Evolutionary conservation across 805 yeast species (phyloP), one percentile per base, ranked within the genome.

Genomic region (Saccharomycopsis lassenensis): DNA sequence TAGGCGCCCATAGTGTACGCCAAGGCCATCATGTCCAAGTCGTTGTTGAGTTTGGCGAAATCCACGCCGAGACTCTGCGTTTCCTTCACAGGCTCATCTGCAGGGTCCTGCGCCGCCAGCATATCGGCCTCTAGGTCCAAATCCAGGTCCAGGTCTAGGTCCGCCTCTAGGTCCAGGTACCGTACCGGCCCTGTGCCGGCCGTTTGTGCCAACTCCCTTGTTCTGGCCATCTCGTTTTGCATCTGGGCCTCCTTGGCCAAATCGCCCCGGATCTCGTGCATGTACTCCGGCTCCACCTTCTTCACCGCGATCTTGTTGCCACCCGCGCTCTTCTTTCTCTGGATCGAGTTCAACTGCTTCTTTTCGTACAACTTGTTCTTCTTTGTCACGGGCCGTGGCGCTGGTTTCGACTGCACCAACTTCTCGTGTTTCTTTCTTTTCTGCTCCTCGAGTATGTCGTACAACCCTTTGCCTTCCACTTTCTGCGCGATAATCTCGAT

Each of bases 1-100:
- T 67, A 71, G 44, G 63, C 52, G 3, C 77, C 78, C 19, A 57
- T 46, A 21, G 62, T 58, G 45, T 73, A 73, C 0, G 74, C 75
- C 33, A 61, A 59, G 1, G 71, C 76, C 72, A 71, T 64, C 0
- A 64, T 55, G 29, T 69, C 73, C 47, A 63, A 34, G 43, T 69
- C 69, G 24, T 57, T 54, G 15, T 58, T 59, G 28, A 65, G 33
- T 4, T 56, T 34, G n/a, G 43, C 49, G 44, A 57, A 62, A 43
- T 67, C 71, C 4, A 27, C 23, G 5, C 29, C 16, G 11, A 7
- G 14, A 5, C 28, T 29, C 19, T 7, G 28, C 23, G 10, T 27
- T 10, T n/a, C 17, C 30, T n/a, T 8, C 30, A 10, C 12, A 23
- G 11, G 10, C 11, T n/a, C n/a, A n/a, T n/a, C n/a, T n/a, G n/a